Evolutionary conservation across 345 rosid species (phyloP), one percentile per base, ranked within the genome.

Genomic region (Sisymbrium altissimum): DNA sequence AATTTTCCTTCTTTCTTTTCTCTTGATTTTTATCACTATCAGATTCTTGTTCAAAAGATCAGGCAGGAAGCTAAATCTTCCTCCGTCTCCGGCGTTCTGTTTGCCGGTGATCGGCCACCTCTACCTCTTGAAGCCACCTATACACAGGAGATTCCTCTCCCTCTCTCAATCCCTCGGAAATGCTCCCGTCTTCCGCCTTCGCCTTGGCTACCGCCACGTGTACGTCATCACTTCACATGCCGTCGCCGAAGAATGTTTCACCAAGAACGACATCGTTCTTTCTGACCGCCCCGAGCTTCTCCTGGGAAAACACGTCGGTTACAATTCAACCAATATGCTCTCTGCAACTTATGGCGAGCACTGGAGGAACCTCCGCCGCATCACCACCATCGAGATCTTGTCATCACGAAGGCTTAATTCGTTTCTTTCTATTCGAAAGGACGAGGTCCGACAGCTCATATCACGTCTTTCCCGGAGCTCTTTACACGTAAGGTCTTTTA

Each of bases 171-270:
- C 78, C 54, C 79, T 79, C 27, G 85, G 86, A 48, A 9, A 58
- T 15, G 75, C 75, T 45, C 85, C 74, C 0, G 36, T 88, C 29
- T 36, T 86, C 49, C 77, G 79, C 44, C 87, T 86, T 32, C 55
- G 67, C 10, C 71, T 86, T 13, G 88, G 88, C 1, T 63, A 79
- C 15, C 76, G 82, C 30, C 72, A 45, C 11, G 65, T 64, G 0
- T 48, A 81, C 3, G 79, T 86, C 6, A 70, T 85, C 4, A 35
- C 87, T 0, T 88, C 89, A 4, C 53, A 65, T 0, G 11, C 81
- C 0, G 10, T 50, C 2, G 86, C 73, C 9, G 78, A 85, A 48
- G 89, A 87, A 72, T 89, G 91, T 44, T 84, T 89, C 64, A 83
- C 84, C 21, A 79, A 69, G 13, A 84, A 84, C 43, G 87, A 87